phyloP scores from a whole-genome alignment of 176 grass and related monocot genomes.

The Aegilops bicornis region DNA sequence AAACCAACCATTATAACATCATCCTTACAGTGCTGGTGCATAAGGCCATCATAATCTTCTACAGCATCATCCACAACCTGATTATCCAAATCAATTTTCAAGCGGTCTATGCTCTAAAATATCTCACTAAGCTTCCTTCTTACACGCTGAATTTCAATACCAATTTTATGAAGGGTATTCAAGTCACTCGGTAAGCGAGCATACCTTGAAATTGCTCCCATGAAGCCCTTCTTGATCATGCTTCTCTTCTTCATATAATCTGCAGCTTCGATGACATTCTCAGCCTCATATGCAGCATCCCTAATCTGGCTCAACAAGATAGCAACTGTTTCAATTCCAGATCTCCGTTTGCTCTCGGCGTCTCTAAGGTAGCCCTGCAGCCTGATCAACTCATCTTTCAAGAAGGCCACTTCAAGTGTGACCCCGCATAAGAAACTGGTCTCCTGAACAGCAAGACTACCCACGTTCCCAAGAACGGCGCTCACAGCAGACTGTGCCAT shows the following conservation, averaged over 20 bases:
- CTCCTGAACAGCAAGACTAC: not conserved
- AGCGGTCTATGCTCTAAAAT: too few species aligned
- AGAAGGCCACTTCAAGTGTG: not conserved
- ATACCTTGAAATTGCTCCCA: not conserved
- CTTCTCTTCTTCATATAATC: not conserved
- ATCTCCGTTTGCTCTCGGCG: not conserved
- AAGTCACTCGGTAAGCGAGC: too few species aligned
- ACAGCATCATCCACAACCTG: too few species aligned
- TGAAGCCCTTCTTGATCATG: not conserved
- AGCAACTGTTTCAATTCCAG: not conserved
- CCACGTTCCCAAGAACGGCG: not conserved
- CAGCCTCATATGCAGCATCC: not conserved
- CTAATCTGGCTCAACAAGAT: not conserved
- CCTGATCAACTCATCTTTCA: not conserved
- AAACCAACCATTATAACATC: not conserved
- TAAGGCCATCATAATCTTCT: not conserved
- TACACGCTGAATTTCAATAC: too few species aligned
- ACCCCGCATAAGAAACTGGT: not conserved
- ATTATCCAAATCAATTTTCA: too few species aligned
- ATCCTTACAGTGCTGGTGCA: not conserved
- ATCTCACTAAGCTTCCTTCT: too few species aligned
- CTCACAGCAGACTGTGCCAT: not conserved
- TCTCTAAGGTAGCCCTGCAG: not conserved
- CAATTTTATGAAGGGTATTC: too few species aligned
- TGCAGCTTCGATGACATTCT: constrained; percentile 11